These are phyloP conservation scores for Tephrocybe sp. DNA, from an alignment of 768 basidiomycete species.

Conservation along the genomic window DNA sequence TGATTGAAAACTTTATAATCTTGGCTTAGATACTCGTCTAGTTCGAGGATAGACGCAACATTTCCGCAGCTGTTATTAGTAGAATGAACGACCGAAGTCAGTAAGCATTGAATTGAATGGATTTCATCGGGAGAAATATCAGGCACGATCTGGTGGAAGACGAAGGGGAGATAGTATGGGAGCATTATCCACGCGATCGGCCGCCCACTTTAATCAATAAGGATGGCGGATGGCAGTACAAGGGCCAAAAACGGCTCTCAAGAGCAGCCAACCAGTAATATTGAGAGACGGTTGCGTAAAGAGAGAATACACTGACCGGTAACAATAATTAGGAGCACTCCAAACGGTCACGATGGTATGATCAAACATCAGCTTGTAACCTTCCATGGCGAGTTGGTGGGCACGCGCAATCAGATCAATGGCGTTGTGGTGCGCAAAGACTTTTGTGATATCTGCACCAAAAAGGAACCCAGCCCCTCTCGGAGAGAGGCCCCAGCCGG, in stretches of 20 bases:
- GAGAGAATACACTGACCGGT: conserved; percentile 59
- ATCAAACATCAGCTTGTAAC: conserved; percentile 97
- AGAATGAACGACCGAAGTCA: conserved; percentile 7
- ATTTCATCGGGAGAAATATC: neutral
- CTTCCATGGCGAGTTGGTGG: conserved; percentile 98
- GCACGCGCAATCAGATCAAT: conserved; percentile 95
- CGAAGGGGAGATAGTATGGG: neutral
- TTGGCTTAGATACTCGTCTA: conserved; percentile 90
- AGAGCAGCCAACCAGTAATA: too few species aligned
- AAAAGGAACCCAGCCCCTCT: conserved; percentile 96
- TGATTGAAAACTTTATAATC: conserved; percentile 96
- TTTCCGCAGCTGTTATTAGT: conserved; percentile 75
- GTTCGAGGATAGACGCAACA: conserved; percentile 89
- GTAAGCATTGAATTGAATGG: neutral
- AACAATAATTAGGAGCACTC: conserved; percentile 98
- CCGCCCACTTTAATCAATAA: neutral
- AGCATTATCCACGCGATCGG: neutral
- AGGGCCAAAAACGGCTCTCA: too few species aligned
- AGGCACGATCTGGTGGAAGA: neutral
- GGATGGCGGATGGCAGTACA: too few species aligned
- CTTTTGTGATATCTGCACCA: conserved; percentile 86
- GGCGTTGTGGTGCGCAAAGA: conserved; percentile 86
- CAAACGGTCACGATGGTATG: conserved; percentile 93
- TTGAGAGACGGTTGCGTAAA: too few species aligned
- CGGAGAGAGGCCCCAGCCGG: conserved; percentile 96